Percentiles rank a stretch among this genome's conserved stretches.
Conservation (phyloP, 148 eudicot genomes). For the Rhododendron kiyosumense region DNA sequence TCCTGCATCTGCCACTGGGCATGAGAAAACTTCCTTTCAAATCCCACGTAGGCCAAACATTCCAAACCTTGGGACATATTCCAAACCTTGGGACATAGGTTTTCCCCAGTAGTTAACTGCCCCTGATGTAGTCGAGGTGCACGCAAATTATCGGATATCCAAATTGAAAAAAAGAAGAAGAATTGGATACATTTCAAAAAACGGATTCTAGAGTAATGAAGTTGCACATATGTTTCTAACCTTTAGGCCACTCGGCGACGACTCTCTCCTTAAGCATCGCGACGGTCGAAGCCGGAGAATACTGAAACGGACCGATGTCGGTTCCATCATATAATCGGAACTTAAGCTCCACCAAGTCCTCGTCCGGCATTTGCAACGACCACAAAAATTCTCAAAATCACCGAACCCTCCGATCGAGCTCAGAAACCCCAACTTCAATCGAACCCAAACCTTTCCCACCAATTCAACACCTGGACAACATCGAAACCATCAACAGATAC, state of each 20-base stretch:
- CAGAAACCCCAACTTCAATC: background rate
- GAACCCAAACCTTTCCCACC: background rate
- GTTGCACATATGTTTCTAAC: conserved; percentile 16
- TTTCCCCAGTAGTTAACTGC: too few species aligned
- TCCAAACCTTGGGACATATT: too few species aligned
- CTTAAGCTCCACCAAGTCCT: conserved; percentile 66
- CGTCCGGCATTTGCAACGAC: conserved; percentile 58
- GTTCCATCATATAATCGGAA: conserved; percentile 75
- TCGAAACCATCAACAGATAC: background rate
- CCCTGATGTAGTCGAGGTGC: too few species aligned
- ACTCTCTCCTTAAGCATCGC: conserved; percentile 69
- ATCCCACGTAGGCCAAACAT: too few species aligned
- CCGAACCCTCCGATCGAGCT: background rate
- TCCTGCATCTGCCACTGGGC: too few species aligned
- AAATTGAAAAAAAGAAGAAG: too few species aligned
- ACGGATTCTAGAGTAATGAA: background rate
- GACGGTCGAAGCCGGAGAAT: conserved; percentile 52
- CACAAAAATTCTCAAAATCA: background rate
- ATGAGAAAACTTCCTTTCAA: too few species aligned
- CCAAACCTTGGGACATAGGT: too few species aligned
- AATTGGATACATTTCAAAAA: background rate
- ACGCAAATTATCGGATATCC: background rate
- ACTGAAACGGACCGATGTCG: conserved; percentile 70
- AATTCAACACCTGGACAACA: conserved; percentile 11
- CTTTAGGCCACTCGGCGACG: conserved; percentile 83